Evolutionary conservation across 208 protist species (phyloP), one percentile per base, ranked within the genome.

Genomic region (Chromosphaera perkinsii): DNA sequence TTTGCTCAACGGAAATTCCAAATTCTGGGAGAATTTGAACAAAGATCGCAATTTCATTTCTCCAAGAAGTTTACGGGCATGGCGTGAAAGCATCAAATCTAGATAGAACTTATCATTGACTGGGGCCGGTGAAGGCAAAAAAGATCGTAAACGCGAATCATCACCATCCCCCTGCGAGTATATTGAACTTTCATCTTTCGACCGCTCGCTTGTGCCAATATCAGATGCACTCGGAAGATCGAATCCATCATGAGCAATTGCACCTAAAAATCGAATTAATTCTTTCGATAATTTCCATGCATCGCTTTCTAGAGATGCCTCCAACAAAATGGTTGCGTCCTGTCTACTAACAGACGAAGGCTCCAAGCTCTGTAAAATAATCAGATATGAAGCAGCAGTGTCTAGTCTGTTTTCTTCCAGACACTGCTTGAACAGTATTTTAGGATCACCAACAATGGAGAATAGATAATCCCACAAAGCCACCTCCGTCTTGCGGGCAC

Each of bases 401-500:
- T 40, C 10, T 22, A 73, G 35, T 26, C 47, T 24, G 10, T 29
- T 33, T 36, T 51, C 47, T 2, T 24, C 51, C 24, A 73, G 27
- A 40, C 68, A 73, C 32, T 52, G n/a, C 68, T 71, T 48, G 31
- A 75, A 75, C 5, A 68, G 51, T 14, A 4, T 17, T 14, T 20
- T 9, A 17, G 69, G 60, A 39, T 62, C 32, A 32, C 69, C 69
- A 20, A 68, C 59, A 17, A 48, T 36, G 17, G 27, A 33, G 42
- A 75, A 75, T 29, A 75, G 69, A 32, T 58, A 60, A 29, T 68
- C 57, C 69, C 69, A 75, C 2, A 48, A 17, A 10, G 22, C 49
- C 9, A 75, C 60, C 35, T 75, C 69, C 2, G 69, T 75, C 52
- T 75, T 75, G 47, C 69, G 69, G 20, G 69, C 69, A 39, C 69